Evolutionary conservation across 2,329 filamentous ascomycete genomes (phyloP), one percentile per base, ranked within the genome.

Genomic region (Diaporthe ilicicola): DNA sequence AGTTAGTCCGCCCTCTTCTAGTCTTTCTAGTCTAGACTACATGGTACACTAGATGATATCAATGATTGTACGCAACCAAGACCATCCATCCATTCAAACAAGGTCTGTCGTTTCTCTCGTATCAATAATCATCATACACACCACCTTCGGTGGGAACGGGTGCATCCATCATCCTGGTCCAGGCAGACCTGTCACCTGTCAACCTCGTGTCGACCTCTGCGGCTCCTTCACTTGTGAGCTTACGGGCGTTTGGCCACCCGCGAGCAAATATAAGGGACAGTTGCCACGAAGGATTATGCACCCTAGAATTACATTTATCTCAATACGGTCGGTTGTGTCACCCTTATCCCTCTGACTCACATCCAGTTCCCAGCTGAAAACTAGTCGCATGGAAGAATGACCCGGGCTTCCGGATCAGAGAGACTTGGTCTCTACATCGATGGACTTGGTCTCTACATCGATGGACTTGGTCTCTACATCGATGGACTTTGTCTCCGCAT

Each of bases 221-320:
- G 17, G 32, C 32, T 34, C 32, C 32, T 34, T 34, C 32, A 46
- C n/a, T 24, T 34, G 39, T 24, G 19, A 62, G 39, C 39, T 46
- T n/a, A 48, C 42, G 12, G 13, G n/a, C 8, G n/a, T 44, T 29
- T 1, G 4, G 3, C 19, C 22, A 12, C 27, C 8, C 12, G n/a
- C n/a, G 15, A 48, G 7, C 22, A 8, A 62, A 12, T 27, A 39
- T 9, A 22, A 62, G 27, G 56, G 34, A 19, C 42, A 34, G 15
- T 48, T 62, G 1, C 29, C 56, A 17, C 13, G 42, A 48, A 48
- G 56, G 42, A 62, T 48, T 39, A 48, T 48, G 27, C 56, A 48
- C n/a, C 39, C 17, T 62, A 62, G 44, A 9, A 62, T 62, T 62
- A 62, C 27, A 34, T 34, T 62, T 46, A 46, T 62, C 29, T 62